Base-by-base conservation (phyloP, 345 rosid species). In the Populus ilicifolia region DNA sequence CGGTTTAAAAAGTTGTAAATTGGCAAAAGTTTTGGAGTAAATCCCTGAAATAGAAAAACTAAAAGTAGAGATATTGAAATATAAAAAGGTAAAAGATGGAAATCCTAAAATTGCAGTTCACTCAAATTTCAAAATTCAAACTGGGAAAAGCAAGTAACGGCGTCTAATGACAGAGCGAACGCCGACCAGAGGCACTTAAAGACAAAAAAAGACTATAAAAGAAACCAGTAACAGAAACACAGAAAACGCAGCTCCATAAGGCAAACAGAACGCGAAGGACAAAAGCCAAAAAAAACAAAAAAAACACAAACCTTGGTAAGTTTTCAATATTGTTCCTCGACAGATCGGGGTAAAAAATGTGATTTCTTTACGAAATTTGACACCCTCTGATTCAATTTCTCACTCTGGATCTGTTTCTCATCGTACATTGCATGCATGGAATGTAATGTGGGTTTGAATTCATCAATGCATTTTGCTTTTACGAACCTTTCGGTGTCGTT, bases 91-190 rank as follows among this genome's bases (percentile, higher is more conserved):
- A 3, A 59, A 12, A 59, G 1, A 3, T 10, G 10, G 29, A 59
- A 10, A 27, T 10, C 12, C 29, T 10, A 4, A 23, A 59, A n/a
- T 59, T 2, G 25, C 64, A 41, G 72, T 18, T 12, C n/a, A 3
- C 6, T 27, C 73, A 7, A 30, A 20, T 71, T 67, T 64, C 65
- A 71, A 82, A 30, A 25, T 48, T 79, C 70, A 35, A 72, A 84
- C 72, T 66, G 70, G 63, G 35, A 27, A 33, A 33, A 66, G 64
- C 17, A 9, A 9, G 39, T 73, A 23, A 66, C 86, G 76, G 77
- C 84, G 91, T 92, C 59, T 83, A 76, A 65, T 83, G 83, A 86
- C 94, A 78, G 77, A 89, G 92, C 85, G 73, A 83, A 82, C 91
- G 86, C 90, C 90, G 91, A 90, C 93, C 91, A 71, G 69, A 30